Conservation (phyloP, 192 early-diverging fungal species). For the Neocallimastix lanati region DNA sequence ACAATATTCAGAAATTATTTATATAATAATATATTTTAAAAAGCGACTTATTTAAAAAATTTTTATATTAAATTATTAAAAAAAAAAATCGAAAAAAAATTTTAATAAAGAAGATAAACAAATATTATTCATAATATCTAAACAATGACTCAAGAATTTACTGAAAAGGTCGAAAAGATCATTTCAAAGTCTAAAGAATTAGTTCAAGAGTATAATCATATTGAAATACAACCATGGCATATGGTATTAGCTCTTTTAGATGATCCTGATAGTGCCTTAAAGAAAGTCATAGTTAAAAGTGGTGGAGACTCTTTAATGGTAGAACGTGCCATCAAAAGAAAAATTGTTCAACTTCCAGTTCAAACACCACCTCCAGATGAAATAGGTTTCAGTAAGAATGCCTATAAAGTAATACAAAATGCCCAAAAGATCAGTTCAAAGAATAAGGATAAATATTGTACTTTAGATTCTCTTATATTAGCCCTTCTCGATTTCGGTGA, state of each 20-base stretch:
- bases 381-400: conserved; percentile 37
- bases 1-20: no score
- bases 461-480: conserved; percentile 71
- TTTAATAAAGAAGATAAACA: no score
- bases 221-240: conserved; percentile 64
- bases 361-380: conserved; percentile 66
- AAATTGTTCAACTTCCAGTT: no score
- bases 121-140: no score
- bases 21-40: no score
- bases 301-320: conserved; percentile 59
- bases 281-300: conserved; percentile 57
- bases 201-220: conserved; percentile 60
- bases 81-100: no score
- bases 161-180: no score
- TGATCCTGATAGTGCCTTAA: conserved; percentile 58
- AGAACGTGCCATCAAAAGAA: conserved; percentile 67
- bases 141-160: no score
- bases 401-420: conserved; percentile 39
- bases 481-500: conserved; percentile 60
- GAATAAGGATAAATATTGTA: conserved; percentile 52
- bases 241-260: conserved; percentile 62
- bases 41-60: no score
- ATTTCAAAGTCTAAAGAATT: no score
- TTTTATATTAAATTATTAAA: no score
- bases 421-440: no score